Evolutionary conservation across 1,284 basidiomycete genomes (phyloP), one percentile per base, ranked within the genome.

Genomic region (Ceratobasidium sp.): DNA sequence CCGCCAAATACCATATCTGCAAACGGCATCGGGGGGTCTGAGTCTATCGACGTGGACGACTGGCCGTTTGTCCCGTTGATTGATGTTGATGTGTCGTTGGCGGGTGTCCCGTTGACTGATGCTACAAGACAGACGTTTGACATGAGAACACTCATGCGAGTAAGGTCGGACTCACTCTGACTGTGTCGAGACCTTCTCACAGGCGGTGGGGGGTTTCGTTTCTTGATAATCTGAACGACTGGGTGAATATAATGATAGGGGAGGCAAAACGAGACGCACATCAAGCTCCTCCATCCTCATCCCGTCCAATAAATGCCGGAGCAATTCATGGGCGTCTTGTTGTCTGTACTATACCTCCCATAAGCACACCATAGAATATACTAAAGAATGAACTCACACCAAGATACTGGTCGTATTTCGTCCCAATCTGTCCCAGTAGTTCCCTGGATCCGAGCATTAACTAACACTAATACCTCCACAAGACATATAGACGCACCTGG

Each of bases 261-360:
- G 21, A 46, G 14, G 19, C 14, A n/a, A n/a, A n/a, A n/a, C n/a
- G n/a, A n/a, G 14, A 79, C 90, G 77, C 73, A 93, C 90, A 76
- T 98, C 95, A 70, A 88, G 80, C 77, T 98, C 94, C 76, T 98
- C 95, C 92, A 95, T 95, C 57, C 92, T 85, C 83, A 95, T 91
- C n/a, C 88, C 90, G 76, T 97, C 95, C 52, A 97, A 81, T 69
- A 97, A 81, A 72, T 95, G 93, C 42, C 92, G 83, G 52, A 97
- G 79, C 72, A 96, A 88, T 79, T 97, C 95, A 76, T 98, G 95
- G 4, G 94, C 93, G 75, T 98, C 95, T 78, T 98, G 95, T 77
- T 98, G 95, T 19, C 88, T 83, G 75, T 90, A 90, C 74, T 75
- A 56, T 14, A 53, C 27, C 19, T 4, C 2, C 42, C 19, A 57